Evolutionary conservation across 768 basidiomycete genomes (phyloP).

Genomic region (Boletus coccyginus): DNA sequence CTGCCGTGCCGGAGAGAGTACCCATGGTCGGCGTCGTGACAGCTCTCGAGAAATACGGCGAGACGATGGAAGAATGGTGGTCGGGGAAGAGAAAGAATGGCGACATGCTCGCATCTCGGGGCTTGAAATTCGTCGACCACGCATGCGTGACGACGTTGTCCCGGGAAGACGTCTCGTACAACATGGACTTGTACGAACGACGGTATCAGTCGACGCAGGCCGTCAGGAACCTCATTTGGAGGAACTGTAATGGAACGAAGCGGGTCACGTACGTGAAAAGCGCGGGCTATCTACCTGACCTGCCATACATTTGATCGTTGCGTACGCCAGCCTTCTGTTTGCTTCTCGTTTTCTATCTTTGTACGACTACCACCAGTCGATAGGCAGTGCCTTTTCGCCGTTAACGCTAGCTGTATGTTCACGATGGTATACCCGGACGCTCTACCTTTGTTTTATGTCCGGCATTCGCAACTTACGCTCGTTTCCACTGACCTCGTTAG

Average conservation of each 20-base stretch:
- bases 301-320: constrained; percentile 16
- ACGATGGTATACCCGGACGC: constrained; percentile 20
- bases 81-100: constrained; percentile 29
- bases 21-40: constrained; percentile 40
- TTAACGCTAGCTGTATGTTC: constrained; percentile 16
- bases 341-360: constrained; percentile 1
- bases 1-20: constrained; percentile 31
- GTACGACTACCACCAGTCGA: constrained; percentile 16
- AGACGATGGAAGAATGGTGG: constrained; percentile 36
- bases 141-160: constrained; percentile 43
- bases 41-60: constrained; percentile 34
- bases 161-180: constrained; percentile 30
- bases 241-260: constrained; percentile 30
- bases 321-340: background rate
- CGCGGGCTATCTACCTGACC: constrained; percentile 27
- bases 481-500: constrained; percentile 14
- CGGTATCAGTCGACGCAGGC: constrained; percentile 28
- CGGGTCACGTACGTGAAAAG: constrained; percentile 30
- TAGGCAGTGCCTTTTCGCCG: constrained; percentile 17
- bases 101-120: constrained; percentile 29
- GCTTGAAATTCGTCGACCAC: constrained; percentile 37
- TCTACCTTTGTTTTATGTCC: constrained; percentile 12
- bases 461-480: constrained; percentile 17
- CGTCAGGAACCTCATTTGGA: constrained; percentile 27
- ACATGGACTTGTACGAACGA: constrained; percentile 32